Evolutionary conservation across 2,329 filamentous ascomycete genomes (phyloP).

Genomic region (Hymenoscyphus salicellus): DNA sequence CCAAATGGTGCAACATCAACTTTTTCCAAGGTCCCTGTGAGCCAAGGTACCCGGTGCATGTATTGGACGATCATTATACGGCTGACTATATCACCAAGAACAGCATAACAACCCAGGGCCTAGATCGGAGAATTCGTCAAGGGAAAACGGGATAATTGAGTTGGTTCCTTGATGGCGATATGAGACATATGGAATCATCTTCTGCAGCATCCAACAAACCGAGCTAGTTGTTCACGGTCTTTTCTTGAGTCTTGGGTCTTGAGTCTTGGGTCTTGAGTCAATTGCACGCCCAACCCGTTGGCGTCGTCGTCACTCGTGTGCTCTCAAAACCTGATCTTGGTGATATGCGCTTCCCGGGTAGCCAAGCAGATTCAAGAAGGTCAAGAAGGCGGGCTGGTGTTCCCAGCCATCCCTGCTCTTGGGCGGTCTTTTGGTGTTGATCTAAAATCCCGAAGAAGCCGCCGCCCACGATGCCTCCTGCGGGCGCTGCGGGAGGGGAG

Average conservation of each 20-base stretch:
- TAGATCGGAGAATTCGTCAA: background rate
- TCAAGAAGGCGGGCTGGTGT: background rate
- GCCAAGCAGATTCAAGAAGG: background rate
- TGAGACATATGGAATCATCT: background rate
- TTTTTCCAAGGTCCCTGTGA: background rate
- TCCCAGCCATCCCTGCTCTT: background rate
- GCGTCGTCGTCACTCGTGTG: background rate
- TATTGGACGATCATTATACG: conserved; percentile 1
- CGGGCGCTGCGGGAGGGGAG: background rate
- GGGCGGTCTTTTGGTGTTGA: background rate
- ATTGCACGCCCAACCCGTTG: background rate
- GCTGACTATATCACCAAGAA: background rate
- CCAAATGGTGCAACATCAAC: background rate
- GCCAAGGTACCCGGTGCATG: background rate
- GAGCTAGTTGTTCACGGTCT: background rate
- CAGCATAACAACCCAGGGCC: background rate
- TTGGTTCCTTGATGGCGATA: background rate
- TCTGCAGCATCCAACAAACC: background rate
- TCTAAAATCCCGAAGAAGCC: background rate
- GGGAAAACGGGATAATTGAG: background rate
- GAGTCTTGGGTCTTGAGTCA: background rate
- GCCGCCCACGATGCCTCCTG: background rate
- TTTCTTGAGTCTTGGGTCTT: background rate
- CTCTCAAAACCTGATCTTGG: background rate
- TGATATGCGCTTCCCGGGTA: background rate